Conservation (phyloP, 768 basidiomycete species). For the Leccinum subgranulosum region DNA sequence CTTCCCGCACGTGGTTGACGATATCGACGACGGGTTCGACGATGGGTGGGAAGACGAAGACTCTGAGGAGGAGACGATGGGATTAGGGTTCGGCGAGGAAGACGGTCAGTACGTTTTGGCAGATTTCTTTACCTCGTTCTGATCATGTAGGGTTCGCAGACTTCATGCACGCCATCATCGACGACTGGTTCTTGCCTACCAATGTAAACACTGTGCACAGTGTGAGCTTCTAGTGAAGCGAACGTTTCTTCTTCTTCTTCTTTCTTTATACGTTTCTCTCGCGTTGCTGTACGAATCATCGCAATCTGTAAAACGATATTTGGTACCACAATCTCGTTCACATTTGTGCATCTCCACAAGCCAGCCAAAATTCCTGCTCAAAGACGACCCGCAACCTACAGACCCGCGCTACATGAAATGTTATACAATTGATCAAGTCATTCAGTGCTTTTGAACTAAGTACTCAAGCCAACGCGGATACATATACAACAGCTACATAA, state of each 20-base stretch:
- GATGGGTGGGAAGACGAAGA: conserved; percentile 18
- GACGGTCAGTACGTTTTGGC: conserved; percentile 5
- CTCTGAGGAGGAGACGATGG: conserved; percentile 8
- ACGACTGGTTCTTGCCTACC: conserved; percentile 21
- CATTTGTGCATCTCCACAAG: not conserved
- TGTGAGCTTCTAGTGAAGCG: conserved; percentile 21
- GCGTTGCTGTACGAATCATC: not conserved
- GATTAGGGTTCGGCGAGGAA: conserved; percentile 1
- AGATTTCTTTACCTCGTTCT: not conserved
- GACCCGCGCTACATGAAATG: not conserved
- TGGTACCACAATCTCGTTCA: not conserved
- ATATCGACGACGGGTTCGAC: conserved; percentile 7
- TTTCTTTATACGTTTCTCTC: not conserved
- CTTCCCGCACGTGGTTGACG: conserved; percentile 6
- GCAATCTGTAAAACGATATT: not conserved
- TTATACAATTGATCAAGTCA: not conserved
- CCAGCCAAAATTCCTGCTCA: not conserved
- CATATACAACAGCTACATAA: not conserved
- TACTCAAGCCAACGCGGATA: not conserved
- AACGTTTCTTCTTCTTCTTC: not conserved
- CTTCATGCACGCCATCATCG: conserved; percentile 9
- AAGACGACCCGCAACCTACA: not conserved
- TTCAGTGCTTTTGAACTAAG: not conserved
- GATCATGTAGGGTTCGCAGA: conserved; percentile 13
- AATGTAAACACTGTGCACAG: conserved; percentile 23